Evolutionary conservation across 495 filamentous ascomycete genomes (phyloP).

Genomic region (Aspergillus affinis): DNA sequence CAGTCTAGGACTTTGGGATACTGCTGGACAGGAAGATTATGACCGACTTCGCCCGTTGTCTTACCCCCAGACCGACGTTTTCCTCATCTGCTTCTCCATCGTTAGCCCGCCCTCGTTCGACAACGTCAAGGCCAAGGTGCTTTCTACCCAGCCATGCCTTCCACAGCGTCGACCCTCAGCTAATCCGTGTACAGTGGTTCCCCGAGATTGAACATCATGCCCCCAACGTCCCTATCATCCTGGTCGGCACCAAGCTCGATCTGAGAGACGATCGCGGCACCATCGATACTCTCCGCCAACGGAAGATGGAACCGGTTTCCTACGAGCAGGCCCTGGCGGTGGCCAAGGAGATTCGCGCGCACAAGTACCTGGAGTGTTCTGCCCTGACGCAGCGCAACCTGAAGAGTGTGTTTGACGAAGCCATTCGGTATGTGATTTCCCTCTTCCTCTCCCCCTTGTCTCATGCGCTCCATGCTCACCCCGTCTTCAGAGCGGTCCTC

Average conservation of each 20-base stretch:
- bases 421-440: slow-evolving; percentile 69
- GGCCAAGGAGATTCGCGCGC: slow-evolving; percentile 87
- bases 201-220: slow-evolving; percentile 97
- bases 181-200: slow-evolving; percentile 65
- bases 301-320: slow-evolving; percentile 87
- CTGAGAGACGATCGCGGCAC: slow-evolving; percentile 87
- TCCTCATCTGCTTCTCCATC: slow-evolving; percentile 97
- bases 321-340: slow-evolving; percentile 84
- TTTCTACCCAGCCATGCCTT: slow-evolving; percentile 14
- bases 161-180: neutral
- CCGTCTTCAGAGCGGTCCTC: slow-evolving; percentile 66
- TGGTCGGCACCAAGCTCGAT: slow-evolving; percentile 97
- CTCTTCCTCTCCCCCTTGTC: neutral
- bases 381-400: slow-evolving; percentile 92
- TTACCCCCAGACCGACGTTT: slow-evolving; percentile 97
- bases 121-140: slow-evolving; percentile 93
- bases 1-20: slow-evolving; percentile 97
- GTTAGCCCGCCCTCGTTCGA: slow-evolving; percentile 97
- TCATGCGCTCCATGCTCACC: neutral
- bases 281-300: slow-evolving; percentile 69
- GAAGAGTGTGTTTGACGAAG: slow-evolving; percentile 97
- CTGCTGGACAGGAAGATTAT: slow-evolving; percentile 97
- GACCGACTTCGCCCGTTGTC: slow-evolving; percentile 92
- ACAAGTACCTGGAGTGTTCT: slow-evolving; percentile 98
- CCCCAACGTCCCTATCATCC: slow-evolving; percentile 90